Evolutionary conservation across 257 asterid genomes (phyloP).

Genomic region (Jacaranda mimosifolia): DNA sequence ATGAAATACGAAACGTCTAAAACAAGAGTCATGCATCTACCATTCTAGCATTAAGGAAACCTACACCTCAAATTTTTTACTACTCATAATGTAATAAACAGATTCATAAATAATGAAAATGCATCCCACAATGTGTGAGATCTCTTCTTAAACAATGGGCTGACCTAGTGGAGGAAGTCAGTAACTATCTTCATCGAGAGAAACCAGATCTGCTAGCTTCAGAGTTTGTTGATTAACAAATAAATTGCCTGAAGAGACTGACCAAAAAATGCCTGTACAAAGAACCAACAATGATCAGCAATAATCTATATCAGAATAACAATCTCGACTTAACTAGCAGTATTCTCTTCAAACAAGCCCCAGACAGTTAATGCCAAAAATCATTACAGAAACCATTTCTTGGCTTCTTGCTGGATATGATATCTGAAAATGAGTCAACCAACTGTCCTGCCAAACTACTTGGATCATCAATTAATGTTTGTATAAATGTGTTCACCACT

Average conservation of each 20-base stretch:
- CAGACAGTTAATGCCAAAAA: conserved; percentile 46
- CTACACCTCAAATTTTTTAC: conserved; percentile 24
- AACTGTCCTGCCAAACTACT: conserved; percentile 81
- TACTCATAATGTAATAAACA: conserved; percentile 34
- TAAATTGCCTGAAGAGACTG: conserved; percentile 43
- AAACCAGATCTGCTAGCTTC: conserved; percentile 40
- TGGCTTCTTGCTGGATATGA: conserved; percentile 56
- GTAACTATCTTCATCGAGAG: conserved; percentile 38
- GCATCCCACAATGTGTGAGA: conserved; percentile 57
- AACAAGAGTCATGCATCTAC: conserved; percentile 28
- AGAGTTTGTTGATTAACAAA: conserved; percentile 38
- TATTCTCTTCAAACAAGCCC: conserved; percentile 23
- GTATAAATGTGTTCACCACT: conserved; percentile 89
- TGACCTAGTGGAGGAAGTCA: conserved; percentile 51
- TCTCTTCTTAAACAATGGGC: conserved; percentile 45
- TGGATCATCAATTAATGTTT: conserved; percentile 81
- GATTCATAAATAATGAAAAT: conserved; percentile 38
- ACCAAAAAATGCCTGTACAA: conserved; percentile 45
- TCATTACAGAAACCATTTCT: conserved; percentile 56
- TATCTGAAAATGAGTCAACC: conserved; percentile 65
- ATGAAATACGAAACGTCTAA: conserved; percentile 27
- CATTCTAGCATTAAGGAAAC: conserved; percentile 35
- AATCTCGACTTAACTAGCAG: conserved; percentile 31
- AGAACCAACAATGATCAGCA: conserved; percentile 40
- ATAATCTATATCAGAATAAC: conserved; percentile 37